phyloP scores from a whole-genome alignment of 192 early-diverging fungal species.

The Rhizophagus clarus region DNA sequence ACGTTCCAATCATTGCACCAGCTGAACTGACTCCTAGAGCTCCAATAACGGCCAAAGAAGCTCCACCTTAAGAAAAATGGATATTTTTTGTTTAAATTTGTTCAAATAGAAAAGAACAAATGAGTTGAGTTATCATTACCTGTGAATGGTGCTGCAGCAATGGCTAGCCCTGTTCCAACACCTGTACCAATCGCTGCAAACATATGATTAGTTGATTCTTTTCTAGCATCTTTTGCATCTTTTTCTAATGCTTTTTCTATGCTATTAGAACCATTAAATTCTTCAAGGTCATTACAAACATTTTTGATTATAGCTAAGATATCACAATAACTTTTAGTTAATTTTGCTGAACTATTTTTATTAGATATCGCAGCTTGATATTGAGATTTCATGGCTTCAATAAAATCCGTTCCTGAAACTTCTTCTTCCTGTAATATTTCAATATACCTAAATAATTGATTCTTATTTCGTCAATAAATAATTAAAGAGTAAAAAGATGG shows the following conservation, averaged over 20 bases:
- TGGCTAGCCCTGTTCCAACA: background rate
- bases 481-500: background rate
- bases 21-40: slow-evolving; percentile 9
- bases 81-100: too few relatives aligned
- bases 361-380: background rate
- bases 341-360: background rate
- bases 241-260: slow-evolving; percentile 6
- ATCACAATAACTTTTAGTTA: background rate
- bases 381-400: slow-evolving; percentile 15
- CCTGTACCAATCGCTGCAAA: slow-evolving; percentile 16
- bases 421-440: slow-evolving; percentile 10
- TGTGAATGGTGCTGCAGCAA: slow-evolving; percentile 15
- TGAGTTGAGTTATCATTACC: background rate
- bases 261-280: background rate
- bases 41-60: slow-evolving; percentile 16
- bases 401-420: slow-evolving; percentile 2
- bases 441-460: slow-evolving; percentile 10
- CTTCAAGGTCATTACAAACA: background rate
- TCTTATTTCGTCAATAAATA: background rate
- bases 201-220: background rate
- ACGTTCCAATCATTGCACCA: slow-evolving; percentile 20
- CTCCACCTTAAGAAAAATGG: background rate
- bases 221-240: background rate
- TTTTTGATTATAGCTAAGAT: slow-evolving; percentile 1
- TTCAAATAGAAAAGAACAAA: too few relatives aligned